Base-by-base conservation (phyloP, 2,329 filamentous ascomycete genomes). In the Acrocalymma vagum region DNA sequence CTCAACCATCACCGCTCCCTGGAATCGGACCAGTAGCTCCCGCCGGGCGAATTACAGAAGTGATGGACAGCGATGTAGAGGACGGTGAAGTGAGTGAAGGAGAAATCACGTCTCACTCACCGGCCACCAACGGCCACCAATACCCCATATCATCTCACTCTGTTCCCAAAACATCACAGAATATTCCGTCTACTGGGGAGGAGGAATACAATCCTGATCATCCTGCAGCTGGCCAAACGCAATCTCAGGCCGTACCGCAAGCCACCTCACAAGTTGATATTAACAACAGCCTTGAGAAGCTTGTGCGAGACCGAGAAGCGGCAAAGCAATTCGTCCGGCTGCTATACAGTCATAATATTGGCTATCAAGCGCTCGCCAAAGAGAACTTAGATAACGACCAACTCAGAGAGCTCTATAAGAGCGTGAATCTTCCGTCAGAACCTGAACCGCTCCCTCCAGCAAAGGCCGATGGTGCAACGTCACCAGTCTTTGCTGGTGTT, bases 21-120 rank as follows among this genome's bases (percentile, higher is more conserved):
- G 38, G 34, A 22, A 52, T 42, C n/a, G n/a, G n/a, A n/a, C 32
- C 48, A 30, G 9, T 41, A 10, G 15, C 45, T 10, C 33, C 42
- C 4, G 48, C 53, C 22, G 58, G 69, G 17, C 63, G 62, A 32
- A 29, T 67, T 9, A 48, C 49, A 20, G 58, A 65, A 11, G 59
- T 65, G 20, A 52, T 66, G 32, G 64, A 75, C 29, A 66, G 67
- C 38, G 77, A 80, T 41, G 72, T 72, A 40, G 88, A 94, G 59
- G 89, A 95, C 58, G 88, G 87, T 11, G 90, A 95, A 65, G 66
- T 94, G 20, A 88, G 83, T 49, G 89, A 93, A n/a, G 43, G 48
- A 6, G 64, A 62, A 13, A 45, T 15, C 5, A 24, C 35, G 21
- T 47, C 53, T 16, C 38, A 45, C 14, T 38, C 45, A 9, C 48